Base-by-base conservation (phyloP, 106 monocot species). In the Vanilla planifolia region DNA sequence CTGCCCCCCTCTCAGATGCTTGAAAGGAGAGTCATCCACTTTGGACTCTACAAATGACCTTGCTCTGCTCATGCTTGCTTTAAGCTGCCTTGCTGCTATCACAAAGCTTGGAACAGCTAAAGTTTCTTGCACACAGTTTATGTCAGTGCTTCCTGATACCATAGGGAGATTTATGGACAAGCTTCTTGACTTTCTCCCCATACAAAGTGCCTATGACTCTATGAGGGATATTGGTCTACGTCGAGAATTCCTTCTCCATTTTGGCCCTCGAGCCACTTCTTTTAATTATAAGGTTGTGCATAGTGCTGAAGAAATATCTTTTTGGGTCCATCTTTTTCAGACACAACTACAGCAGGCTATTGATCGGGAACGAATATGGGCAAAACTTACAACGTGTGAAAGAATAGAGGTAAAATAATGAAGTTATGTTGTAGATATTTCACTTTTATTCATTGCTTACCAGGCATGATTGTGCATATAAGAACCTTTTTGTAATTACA, bases 301-400 rank as follows among this genome's bases (percentile, higher is more conserved):
- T 58, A 67, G 43, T 61, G 64, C 67, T 75, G 92, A 92, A 74
- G 91, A 98, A 69, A 77, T 80, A 60, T 56, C 79, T 55, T 98
- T 98, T 76, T 98, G 92, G 98, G 71, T 98, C 73, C 73, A 92
- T 61, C 79, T 98, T 67, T 61, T 82, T 30, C 98, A 92, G 59
- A 88, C 58, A 17, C 79, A 85, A 51, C 61, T 98, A 58, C 87
- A 82, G 42, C 61, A 55, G 34, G 98, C 88, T 67, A 77, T 98
- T 71, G 87, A 81, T 60, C 75, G 92, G 75, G 98, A 98, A 82
- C 92, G 70, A 59, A 92, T 98, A 74, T 98, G 98, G 98, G 88
- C 98, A 73, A 81, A 85, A 73, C 70, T 98, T 50, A 98, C 88
- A 44, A 98, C 98, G 62, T 85, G 82, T 85, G 98, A 98, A 75